Conservation (phyloP, 1,139 yeast genomes). For the Pichia sp. region DNA sequence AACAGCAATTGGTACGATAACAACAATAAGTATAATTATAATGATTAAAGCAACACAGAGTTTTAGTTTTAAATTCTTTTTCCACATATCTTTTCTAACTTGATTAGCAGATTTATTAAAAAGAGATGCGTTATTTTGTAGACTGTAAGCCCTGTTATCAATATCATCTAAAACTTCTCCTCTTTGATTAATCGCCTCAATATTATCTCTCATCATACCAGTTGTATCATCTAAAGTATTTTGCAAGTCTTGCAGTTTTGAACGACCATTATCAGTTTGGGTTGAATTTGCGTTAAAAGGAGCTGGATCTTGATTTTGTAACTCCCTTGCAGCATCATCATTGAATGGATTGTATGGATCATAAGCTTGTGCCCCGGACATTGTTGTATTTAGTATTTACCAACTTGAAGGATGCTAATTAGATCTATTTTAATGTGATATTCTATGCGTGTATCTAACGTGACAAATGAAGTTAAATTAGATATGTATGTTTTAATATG, state of each 20-base stretch:
- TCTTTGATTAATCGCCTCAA: slow-evolving; percentile 87
- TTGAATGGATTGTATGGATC: slow-evolving; percentile 31
- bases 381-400: slow-evolving; percentile 2
- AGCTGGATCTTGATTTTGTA: slow-evolving; percentile 13
- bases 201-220: slow-evolving; percentile 96
- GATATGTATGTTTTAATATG: neutral
- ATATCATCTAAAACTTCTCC: slow-evolving; percentile 92
- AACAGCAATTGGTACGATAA: slow-evolving; percentile 90
- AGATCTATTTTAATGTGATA: no score
- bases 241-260: slow-evolving; percentile 27
- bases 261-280: slow-evolving; percentile 7
- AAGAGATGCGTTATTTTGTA: slow-evolving; percentile 91
- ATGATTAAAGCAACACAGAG: slow-evolving; percentile 80
- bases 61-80: slow-evolving; percentile 97
- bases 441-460: neutral
- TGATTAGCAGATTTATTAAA: slow-evolving; percentile 96
- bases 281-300: slow-evolving; percentile 8
- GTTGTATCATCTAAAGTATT: slow-evolving; percentile 60
- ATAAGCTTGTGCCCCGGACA: slow-evolving; percentile 31
- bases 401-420: neutral
- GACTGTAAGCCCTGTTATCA: slow-evolving; percentile 89
- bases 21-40: slow-evolving; percentile 75
- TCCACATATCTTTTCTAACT: slow-evolving; percentile 99
- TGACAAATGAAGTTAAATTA: neutral
- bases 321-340: slow-evolving; percentile 27